phyloP scores from a whole-genome alignment of 148 eudicot species.

The Camellia japonica region DNA sequence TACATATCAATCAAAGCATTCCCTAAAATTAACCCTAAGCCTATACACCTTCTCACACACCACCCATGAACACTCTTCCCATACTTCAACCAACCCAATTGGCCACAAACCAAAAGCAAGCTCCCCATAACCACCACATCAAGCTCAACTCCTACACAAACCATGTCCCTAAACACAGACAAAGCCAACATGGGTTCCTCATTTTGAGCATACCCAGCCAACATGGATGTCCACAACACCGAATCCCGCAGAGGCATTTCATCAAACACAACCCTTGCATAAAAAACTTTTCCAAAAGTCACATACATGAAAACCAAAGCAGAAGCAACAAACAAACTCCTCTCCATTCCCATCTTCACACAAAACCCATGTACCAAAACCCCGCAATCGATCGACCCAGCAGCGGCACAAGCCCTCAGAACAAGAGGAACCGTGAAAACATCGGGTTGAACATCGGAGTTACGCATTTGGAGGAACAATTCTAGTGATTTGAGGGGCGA shows the following conservation, averaged over 20 bases:
- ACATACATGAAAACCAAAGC: conserved; percentile 12
- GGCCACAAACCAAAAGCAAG: conserved; percentile 9
- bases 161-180: conserved; percentile 7
- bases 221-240: conserved; percentile 15
- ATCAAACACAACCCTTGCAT: conserved; percentile 14
- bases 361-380: conserved; percentile 1
- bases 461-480: background rate
- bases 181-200: conserved; percentile 8
- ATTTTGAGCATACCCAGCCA: conserved; percentile 17
- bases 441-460: conserved; percentile 1
- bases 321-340: conserved; percentile 13
- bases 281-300: background rate
- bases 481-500: background rate
- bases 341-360: background rate
- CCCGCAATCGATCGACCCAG: background rate
- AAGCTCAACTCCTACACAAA: conserved; percentile 4
- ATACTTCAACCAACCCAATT: conserved; percentile 13
- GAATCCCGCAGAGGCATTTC: conserved; percentile 13
- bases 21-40: conserved; percentile 1
- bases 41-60: conserved; percentile 9
- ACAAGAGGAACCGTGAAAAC: conserved; percentile 13
- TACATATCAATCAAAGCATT: conserved; percentile 11
- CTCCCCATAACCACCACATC: conserved; percentile 17
- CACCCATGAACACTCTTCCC: conserved; percentile 19
- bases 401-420: conserved; percentile 7